Base-by-base conservation (phyloP, 1,139 yeast genomes). In the Hemisphaericaspora lyxosophila region DNA sequence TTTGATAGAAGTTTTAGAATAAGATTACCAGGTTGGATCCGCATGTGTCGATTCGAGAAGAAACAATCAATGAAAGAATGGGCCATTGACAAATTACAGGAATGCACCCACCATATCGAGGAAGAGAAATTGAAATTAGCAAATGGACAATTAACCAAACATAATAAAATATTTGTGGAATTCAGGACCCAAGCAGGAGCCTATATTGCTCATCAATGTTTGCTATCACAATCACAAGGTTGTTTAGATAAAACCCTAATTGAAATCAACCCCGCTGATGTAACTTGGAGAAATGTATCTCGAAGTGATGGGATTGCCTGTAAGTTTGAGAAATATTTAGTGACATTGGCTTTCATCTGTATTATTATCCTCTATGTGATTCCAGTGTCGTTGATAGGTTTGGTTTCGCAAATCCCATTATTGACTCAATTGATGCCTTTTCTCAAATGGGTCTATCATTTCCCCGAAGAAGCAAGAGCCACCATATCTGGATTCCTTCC, bases 351-450 rank as follows among this genome's bases (percentile, higher is more conserved):
- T 3, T 67, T 76, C 31, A 59, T 78, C 9, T 41, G 67, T 5
- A 61, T 82, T 0, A 77, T 78, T 4, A 54, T 81, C 2, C 67
- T 81, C 7, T 84, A 87, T 74, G 82, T 82, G 2, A 58, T 83
- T 1, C 94, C 94, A 0, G 88, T 84, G 1, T 83, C 88, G 1
- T 68, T 82, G 43, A 76, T 84, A 34, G 87, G 88, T 0, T 59
- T 83, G 11, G 60, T 84, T 0, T 78, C 88, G 0, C 88, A 83
- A 46, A 62, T 81, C 4, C 85, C 87, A 0, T 69, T 78, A 43
- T 50, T 82, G 34, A 73, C 82, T 0, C 67, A 69, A 18, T 54
- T 78, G 26, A 57, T 82, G 30, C 86, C 86, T 4, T 67, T 76
- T 37, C 59, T 81, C 22, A 56, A 64, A 1, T 75, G 81, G 73